These are phyloP conservation scores for Neurospora intermedia DNA, from an alignment of 495 filamentous ascomycete species.

Conservation along the genomic window DNA sequence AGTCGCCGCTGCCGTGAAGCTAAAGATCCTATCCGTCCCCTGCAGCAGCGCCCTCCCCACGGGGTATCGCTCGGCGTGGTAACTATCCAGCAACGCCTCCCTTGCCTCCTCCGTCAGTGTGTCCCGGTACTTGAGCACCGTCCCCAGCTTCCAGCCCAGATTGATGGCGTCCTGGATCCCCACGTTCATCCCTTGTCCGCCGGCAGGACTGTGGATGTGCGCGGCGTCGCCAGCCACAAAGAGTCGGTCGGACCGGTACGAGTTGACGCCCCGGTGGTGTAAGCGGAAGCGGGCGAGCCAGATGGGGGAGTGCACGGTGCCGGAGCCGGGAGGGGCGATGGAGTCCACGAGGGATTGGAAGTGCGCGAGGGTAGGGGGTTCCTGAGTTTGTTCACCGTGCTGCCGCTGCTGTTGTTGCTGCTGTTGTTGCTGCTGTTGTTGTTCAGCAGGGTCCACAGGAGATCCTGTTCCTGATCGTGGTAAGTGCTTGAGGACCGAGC, in stretches of 20 bases:
- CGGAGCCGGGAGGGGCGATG: conserved; percentile 21
- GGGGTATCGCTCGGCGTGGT: conserved; percentile 27
- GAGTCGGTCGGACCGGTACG: conserved; percentile 27
- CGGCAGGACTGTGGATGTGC: conserved; percentile 47
- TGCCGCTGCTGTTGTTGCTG: not conserved
- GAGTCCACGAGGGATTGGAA: conserved; percentile 19
- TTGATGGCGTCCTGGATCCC: conserved; percentile 51
- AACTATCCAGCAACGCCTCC: conserved; percentile 24
- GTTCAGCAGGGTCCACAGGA: too few relatives aligned
- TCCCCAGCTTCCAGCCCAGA: conserved; percentile 45
- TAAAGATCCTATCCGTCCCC: conserved; percentile 27
- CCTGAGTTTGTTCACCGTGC: conserved; percentile 3
- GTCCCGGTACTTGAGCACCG: conserved; percentile 15
- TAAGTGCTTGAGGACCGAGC: conserved; percentile 2
- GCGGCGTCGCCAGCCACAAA: conserved; percentile 49
- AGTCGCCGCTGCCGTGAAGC: conserved; percentile 23
- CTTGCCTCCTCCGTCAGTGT: conserved; percentile 2
- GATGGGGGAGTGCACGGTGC: conserved; percentile 21
- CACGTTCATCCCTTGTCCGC: conserved; percentile 52
- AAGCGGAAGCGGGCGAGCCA: conserved; percentile 33
- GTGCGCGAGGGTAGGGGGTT: conserved; percentile 20
- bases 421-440: not conserved
- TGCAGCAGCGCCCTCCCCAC: conserved; percentile 25
- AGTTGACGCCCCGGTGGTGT: conserved; percentile 27
- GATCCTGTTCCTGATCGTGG: too few relatives aligned